A percentile compares a stretch with the other conserved stretches of the same genome.
Conservation (phyloP, 176 grass and related monocot species). For the Musa schizocarpa region DNA sequence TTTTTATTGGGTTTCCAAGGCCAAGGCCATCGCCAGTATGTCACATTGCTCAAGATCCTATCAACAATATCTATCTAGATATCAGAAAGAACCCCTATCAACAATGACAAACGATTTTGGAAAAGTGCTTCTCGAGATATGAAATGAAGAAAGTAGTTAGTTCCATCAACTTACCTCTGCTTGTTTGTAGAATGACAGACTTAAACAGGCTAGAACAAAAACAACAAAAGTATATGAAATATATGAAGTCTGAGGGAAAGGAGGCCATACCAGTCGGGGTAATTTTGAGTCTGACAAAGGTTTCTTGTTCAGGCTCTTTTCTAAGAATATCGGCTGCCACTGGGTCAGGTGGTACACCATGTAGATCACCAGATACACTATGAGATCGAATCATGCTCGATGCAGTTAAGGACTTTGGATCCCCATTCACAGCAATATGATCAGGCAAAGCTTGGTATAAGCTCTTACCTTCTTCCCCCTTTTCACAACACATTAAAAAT, state of each 20-base stretch:
- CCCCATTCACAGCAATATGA: conserved; percentile 37
- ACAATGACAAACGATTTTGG: not conserved
- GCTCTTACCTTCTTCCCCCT: conserved; percentile 19
- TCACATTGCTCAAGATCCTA: not conserved
- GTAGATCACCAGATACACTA: conserved; percentile 73
- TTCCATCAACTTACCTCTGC: too few relatives aligned
- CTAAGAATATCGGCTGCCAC: conserved; percentile 91
- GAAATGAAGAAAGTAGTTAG: too few relatives aligned
- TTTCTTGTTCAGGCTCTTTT: conserved; percentile 84
- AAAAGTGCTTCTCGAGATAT: too few relatives aligned
- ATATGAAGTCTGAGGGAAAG: too few relatives aligned
- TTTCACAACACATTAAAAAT: not conserved
- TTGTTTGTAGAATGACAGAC: too few relatives aligned
- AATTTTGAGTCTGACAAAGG: conserved; percentile 72
- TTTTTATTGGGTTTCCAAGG: not conserved
- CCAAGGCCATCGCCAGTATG: not conserved
- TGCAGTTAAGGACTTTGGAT: conserved; percentile 42
- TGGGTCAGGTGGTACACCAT: conserved; percentile 69
- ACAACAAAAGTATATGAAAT: not conserved
- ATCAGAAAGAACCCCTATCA: not conserved
- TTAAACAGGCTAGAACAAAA: not conserved
- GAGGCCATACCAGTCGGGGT: conserved; percentile 58
- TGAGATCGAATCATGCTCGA: conserved; percentile 77
- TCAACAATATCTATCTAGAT: not conserved
- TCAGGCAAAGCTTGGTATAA: conserved; percentile 31